Conservation (phyloP, 73 alveolate species). For the Tetrahymena thermophila region DNA sequence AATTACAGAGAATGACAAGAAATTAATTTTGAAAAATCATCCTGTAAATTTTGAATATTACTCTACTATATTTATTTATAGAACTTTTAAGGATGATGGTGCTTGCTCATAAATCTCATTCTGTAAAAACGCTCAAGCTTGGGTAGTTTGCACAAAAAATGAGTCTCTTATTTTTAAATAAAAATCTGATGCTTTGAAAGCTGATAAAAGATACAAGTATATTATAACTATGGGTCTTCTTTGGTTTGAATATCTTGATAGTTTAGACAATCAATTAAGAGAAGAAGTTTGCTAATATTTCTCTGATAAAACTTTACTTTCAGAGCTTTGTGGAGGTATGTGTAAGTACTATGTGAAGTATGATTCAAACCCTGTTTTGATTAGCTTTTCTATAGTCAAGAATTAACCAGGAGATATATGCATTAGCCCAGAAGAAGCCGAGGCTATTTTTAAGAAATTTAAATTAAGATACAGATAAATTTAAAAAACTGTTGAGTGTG, state of each 20-base stretch:
- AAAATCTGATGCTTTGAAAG: neutral
- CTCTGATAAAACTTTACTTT: neutral
- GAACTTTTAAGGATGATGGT: neutral
- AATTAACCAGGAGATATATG: neutral
- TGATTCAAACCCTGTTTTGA: neutral
- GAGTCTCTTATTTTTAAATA: neutral
- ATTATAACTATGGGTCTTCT: neutral
- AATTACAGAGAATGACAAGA: neutral
- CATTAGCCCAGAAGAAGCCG: neutral
- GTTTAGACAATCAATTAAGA: neutral
- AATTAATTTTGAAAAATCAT: neutral
- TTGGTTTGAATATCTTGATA: neutral
- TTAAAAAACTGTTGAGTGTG: neutral
- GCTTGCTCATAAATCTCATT: neutral
- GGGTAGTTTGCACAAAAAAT: neutral
- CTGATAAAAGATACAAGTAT: neutral
- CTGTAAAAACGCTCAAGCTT: neutral
- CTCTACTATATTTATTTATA: neutral
- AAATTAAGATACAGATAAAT: neutral
- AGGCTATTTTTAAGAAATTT: neutral
- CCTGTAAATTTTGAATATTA: neutral
- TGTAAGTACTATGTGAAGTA: neutral
- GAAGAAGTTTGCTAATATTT: neutral
- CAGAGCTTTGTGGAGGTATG: neutral
- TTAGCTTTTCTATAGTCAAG: neutral